phyloP scores from a whole-genome alignment of 1,284 basidiomycete genomes.

The Psilocybe mexicana region DNA sequence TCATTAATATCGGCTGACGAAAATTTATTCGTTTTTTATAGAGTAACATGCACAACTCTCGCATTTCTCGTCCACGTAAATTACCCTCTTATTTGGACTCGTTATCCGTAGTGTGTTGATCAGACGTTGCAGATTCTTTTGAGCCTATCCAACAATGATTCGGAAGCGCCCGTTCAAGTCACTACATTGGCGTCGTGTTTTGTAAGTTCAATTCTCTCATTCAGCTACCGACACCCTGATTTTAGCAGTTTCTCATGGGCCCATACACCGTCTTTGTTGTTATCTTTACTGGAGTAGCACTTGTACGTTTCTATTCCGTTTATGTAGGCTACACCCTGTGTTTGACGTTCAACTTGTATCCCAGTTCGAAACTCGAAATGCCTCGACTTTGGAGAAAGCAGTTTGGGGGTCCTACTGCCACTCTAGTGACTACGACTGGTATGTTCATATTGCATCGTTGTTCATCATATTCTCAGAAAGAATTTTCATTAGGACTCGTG shows the following conservation, averaged over 20 bases:
- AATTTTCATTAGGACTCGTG: slow-evolving; percentile 20
- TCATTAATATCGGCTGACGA: too few relatives aligned
- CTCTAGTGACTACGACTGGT: slow-evolving; percentile 30
- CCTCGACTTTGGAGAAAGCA: slow-evolving; percentile 6
- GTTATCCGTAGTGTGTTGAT: background rate
- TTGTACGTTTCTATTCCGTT: slow-evolving; percentile 8
- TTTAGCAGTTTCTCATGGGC: slow-evolving; percentile 15
- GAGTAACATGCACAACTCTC: slow-evolving; percentile 21
- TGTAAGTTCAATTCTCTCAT: slow-evolving; percentile 4
- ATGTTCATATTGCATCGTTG: slow-evolving; percentile 1
- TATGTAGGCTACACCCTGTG: background rate
- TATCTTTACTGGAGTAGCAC: slow-evolving; percentile 18
- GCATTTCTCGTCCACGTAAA: slow-evolving; percentile 22
- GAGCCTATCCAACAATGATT: slow-evolving; percentile 15
- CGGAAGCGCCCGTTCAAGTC: slow-evolving; percentile 12
- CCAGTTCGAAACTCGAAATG: slow-evolving; percentile 9
- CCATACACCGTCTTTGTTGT: slow-evolving; percentile 22
- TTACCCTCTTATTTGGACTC: background rate
- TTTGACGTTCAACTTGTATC: background rate
- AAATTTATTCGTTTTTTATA: background rate
- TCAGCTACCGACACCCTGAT: background rate
- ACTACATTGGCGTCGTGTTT: slow-evolving; percentile 7
- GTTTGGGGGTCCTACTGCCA: slow-evolving; percentile 25
- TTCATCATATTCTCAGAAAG: slow-evolving; percentile 6
- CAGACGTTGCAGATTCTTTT: slow-evolving; percentile 15